phyloP scores from a whole-genome alignment of 345 rosid species.

The Citrus hindsii region DNA sequence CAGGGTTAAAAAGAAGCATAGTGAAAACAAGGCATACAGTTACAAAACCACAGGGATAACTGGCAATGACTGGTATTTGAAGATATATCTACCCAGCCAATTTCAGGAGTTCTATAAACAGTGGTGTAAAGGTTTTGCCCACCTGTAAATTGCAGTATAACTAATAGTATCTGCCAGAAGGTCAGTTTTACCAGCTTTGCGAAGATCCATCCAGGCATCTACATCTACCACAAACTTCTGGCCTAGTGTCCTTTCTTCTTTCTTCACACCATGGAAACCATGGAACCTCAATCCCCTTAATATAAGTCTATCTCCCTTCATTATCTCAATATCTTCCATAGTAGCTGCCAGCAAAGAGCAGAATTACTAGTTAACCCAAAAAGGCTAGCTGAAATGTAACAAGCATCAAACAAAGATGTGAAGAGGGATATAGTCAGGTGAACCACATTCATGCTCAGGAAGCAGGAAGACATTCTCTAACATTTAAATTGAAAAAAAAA shows the following conservation, averaged over 20 bases:
- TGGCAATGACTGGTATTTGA: neutral
- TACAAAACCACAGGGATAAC: neutral
- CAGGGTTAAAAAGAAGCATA: neutral
- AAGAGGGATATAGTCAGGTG: neutral
- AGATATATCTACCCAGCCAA: neutral
- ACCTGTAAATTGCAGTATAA: conserved; percentile 85
- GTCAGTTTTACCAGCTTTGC: conserved; percentile 67
- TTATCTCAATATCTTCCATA: conserved; percentile 14
- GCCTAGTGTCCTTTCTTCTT: conserved; percentile 67
- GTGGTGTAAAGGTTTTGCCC: conserved; percentile 4
- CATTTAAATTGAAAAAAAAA: neutral
- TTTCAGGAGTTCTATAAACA: neutral
- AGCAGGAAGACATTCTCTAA: neutral
- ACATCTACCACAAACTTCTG: conserved; percentile 86
- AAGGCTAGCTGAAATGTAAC: neutral
- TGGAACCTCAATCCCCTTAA: conserved; percentile 80
- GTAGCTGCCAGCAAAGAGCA: neutral
- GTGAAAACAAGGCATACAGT: neutral
- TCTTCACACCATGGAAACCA: conserved; percentile 79
- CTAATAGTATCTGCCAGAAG: conserved; percentile 60
- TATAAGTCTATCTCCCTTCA: conserved; percentile 67
- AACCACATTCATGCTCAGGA: neutral
- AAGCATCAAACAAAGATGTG: neutral
- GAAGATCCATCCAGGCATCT: conserved; percentile 93
- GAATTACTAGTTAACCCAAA: neutral